phyloP scores from a whole-genome alignment of 495 filamentous ascomycete species.

The Darksidea phi region DNA sequence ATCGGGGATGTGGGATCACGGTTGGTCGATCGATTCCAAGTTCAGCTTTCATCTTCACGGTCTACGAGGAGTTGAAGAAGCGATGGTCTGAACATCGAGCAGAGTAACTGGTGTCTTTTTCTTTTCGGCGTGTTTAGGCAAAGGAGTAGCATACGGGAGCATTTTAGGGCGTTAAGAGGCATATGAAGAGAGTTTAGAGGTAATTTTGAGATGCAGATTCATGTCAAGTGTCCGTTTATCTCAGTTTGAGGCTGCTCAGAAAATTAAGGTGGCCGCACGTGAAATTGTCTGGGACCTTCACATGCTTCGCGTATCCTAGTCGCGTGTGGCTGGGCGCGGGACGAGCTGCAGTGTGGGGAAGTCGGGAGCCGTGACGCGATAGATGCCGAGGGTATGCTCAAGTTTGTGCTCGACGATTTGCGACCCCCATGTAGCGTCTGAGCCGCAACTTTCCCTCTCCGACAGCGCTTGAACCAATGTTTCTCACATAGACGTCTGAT shows the following conservation, averaged over 20 bases:
- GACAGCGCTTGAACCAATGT: not conserved
- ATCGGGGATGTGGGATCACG: conserved; percentile 93
- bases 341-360: conserved; percentile 11
- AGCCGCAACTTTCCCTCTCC: not conserved
- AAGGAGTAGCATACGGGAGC: not conserved
- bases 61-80: conserved; percentile 72
- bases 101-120: not conserved
- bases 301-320: conserved; percentile 10
- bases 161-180: not conserved
- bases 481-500: not conserved
- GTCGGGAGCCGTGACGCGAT: conserved; percentile 17
- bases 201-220: no score
- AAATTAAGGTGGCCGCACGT: no score
- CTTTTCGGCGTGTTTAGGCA: not conserved
- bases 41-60: conserved; percentile 94
- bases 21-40: conserved; percentile 82
- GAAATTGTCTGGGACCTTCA: no score
- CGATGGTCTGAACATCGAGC: conserved; percentile 14
- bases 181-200: not conserved
- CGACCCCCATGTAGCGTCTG: conserved; percentile 4
- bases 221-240: no score
- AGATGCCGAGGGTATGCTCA: conserved; percentile 25
- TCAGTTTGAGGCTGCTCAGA: no score
- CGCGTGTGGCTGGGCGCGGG: not conserved
- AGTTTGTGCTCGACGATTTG: not conserved